A percentile compares a stretch with the other conserved stretches of the same genome.
Evolutionary conservation across 331 rosid species (phyloP).

Genomic region (Prunus yedoensis): DNA sequence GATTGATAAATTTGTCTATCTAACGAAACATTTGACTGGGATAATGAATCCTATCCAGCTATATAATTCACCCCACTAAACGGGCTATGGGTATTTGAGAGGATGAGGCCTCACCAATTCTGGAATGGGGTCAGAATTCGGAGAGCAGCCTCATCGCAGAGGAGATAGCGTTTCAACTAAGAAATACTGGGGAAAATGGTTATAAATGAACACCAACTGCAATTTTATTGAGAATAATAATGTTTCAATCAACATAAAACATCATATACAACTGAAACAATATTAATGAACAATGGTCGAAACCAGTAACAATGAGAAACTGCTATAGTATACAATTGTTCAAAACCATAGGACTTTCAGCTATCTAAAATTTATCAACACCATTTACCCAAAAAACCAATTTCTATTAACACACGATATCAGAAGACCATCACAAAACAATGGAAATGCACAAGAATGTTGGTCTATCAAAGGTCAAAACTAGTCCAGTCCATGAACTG

Average conservation of each 20-base stretch:
- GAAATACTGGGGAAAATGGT: neutral
- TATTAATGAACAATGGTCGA: conserved; percentile 7
- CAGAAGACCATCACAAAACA: conserved; percentile 3
- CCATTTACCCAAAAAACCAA: neutral
- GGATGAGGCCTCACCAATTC: no score
- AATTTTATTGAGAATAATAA: conserved; percentile 16
- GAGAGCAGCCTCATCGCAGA: no score
- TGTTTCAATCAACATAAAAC: conserved; percentile 7
- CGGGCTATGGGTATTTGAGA: no score
- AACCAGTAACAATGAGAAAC: neutral
- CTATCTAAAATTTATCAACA: conserved; percentile 16
- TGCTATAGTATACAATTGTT: neutral
- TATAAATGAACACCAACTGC: neutral
- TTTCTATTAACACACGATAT: conserved; percentile 7
- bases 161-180: neutral
- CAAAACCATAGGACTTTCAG: neutral
- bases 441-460: conserved; percentile 4
- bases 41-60: no score
- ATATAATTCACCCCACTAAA: no score
- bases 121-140: no score
- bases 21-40: no score
- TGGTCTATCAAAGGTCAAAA: neutral
- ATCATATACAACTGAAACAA: conserved; percentile 7
- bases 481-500: conserved; percentile 4
- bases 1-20: no score